Base-by-base conservation (phyloP, 2,329 filamentous ascomycete species). In the Sporothrix schenckii region DNA sequence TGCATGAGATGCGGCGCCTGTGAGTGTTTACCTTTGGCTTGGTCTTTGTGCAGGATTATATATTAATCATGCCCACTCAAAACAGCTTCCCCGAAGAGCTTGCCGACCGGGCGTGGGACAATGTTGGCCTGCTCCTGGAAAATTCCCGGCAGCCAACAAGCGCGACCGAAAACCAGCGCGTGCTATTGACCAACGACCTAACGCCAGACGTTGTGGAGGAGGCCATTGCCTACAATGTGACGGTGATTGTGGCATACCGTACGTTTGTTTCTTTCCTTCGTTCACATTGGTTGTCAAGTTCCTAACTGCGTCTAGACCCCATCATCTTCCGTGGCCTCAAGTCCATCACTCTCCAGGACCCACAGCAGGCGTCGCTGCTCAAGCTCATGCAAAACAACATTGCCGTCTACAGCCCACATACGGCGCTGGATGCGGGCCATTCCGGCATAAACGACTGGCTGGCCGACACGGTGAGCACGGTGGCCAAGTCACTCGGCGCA, bases 321-420 rank as follows among this genome's bases (percentile, higher is more conserved):
- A 95, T 98, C 78, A 98, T 99, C 78, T 99, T 99, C 84, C 89
- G 92, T 65, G 92, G 92, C 68, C 85, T 99, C 75, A 99, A 97
- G 81, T 91, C 92, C 74, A 83, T 99, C 77, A 97, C 92, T 47
- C 87, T 93, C 63, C 86, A 86, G 72, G 92, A 99, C 77, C 87
- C 92, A 11, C 95, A 98, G 79, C 95, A 99, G 78, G 87, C 89
- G 56, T 92, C 92, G 7, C 87, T 99, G 44, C 85, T 99, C 4
- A 87, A 90, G 58, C 86, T 99, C 14, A 91, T 91, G 61, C 91
- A 92, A 73, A 89, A 92, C 79, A 94, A 94, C 49, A 93, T 99
- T 76, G 96, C 93, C 74, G 93, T 99, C 70, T 99, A 98, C 83
- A 93, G 91, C 74, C 95, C 95, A 0, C 95, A 99, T 81, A 99